phyloP scores from a whole-genome alignment of 2,329 filamentous ascomycete species.

The Sordariomycetes sp. region DNA sequence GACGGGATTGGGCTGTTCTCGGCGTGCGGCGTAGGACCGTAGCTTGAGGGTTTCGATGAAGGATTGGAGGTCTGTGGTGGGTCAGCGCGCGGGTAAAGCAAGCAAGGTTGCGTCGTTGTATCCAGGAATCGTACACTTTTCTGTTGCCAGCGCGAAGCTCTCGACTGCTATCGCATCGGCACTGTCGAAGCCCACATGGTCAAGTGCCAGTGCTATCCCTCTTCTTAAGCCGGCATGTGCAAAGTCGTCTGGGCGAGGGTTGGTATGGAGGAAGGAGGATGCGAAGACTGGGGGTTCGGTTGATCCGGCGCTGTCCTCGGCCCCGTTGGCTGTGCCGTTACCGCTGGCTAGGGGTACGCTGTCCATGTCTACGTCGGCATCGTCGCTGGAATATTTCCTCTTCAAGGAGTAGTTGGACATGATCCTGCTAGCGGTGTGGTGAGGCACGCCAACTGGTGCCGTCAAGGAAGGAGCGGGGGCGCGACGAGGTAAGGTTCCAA shows the following conservation, averaged over 20 bases:
- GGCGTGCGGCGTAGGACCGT: constrained; percentile 35
- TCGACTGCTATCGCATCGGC: constrained; percentile 47
- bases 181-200: constrained; percentile 47
- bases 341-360: background rate
- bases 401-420: background rate
- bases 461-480: background rate
- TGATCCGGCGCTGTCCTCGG: background rate
- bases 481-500: background rate
- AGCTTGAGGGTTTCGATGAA: constrained; percentile 37
- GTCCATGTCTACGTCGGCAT: background rate
- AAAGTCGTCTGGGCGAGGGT: constrained; percentile 2
- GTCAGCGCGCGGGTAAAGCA: constrained; percentile 12
- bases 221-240: constrained; percentile 36
- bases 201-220: constrained; percentile 42
- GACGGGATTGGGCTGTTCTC: constrained; percentile 39
- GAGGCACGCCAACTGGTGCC: no score
- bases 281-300: background rate
- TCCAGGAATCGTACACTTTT: constrained; percentile 37
- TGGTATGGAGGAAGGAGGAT: background rate
- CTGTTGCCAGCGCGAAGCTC: constrained; percentile 42
- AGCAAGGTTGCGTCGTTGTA: background rate
- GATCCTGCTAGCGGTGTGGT: background rate
- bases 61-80: constrained; percentile 32
- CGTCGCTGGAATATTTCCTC: background rate
- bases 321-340: background rate